These are phyloP conservation scores for Globisporangium middletonii DNA, from an alignment of 352 stramenopile genomes.

Conservation along the genomic window DNA sequence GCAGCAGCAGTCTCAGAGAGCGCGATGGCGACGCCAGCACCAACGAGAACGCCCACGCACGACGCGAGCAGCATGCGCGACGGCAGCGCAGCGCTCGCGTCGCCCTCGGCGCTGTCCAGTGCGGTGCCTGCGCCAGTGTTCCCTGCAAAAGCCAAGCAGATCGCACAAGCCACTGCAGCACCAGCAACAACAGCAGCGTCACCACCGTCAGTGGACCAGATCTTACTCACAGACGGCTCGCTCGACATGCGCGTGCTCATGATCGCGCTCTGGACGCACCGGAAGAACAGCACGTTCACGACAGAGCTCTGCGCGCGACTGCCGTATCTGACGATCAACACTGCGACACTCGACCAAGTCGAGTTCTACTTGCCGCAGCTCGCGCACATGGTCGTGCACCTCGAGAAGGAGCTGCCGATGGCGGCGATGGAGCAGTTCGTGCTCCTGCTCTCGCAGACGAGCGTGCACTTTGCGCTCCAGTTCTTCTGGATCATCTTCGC, in stretches of 20 bases:
- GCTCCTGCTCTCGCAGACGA: slow-evolving; percentile 65
- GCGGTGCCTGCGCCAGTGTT: slow-evolving; percentile 1
- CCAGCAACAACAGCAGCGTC: background rate
- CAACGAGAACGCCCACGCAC: background rate
- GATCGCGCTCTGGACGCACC: slow-evolving; percentile 72
- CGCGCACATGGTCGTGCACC: slow-evolving; percentile 77
- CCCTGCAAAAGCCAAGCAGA: slow-evolving; percentile 3
- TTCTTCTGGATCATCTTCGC: slow-evolving; percentile 85
- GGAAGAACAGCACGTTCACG: slow-evolving; percentile 52
- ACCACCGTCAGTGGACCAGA: slow-evolving; percentile 19
- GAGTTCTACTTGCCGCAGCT: slow-evolving; percentile 81
- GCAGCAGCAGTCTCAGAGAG: too few species aligned
- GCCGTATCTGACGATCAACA: slow-evolving; percentile 37
- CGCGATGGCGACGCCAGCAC: background rate
- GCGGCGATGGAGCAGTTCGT: slow-evolving; percentile 77
- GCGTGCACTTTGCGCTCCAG: slow-evolving; percentile 75
- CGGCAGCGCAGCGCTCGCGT: background rate
- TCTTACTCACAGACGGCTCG: slow-evolving; percentile 35
- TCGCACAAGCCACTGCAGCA: slow-evolving; percentile 3
- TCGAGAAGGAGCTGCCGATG: slow-evolving; percentile 74
- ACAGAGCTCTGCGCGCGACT: slow-evolving; percentile 55
- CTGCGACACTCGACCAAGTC: slow-evolving; percentile 58
- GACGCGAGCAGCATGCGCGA: background rate
- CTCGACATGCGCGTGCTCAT: slow-evolving; percentile 69
- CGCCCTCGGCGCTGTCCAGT: too few species aligned